Base-by-base conservation (phyloP, 169 alveolate species). In the Eimeria acervulina region DNA sequence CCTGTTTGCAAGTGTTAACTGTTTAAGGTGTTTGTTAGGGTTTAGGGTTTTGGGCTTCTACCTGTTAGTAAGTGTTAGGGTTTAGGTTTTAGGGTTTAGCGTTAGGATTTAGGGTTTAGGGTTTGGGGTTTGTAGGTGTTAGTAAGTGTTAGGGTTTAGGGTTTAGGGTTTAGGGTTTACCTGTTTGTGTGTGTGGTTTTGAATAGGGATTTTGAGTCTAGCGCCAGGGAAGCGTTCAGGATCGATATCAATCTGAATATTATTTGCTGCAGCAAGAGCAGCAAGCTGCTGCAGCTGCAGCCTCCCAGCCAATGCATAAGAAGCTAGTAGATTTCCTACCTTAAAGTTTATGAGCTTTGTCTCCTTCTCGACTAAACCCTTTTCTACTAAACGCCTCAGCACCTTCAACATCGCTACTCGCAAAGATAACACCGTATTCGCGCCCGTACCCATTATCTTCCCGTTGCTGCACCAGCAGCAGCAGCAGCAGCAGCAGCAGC, bases 211-310 rank as follows among this genome's bases (percentile, higher is more conserved):
- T 21, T 47, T 40, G 42, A 80, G 21, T 19, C 68, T 6, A 21
- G 88, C 95, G 21, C 89, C 95, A 13, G 95, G 95, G 40, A 90
- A 90, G 2, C 95, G 68, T 23, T 90, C 95, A 12, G 95, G 95
- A 19, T 90, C 95, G 21, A 66, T 66, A 38, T 90, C 95, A 61
- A 72, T 44, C 47, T 66, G 89, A 33, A 90, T 38, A 23, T 47
- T 36, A 33, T 83, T 21, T 44, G 42, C 83, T 19, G 95, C n/a
- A n/a, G n/a, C n/a, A n/a, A n/a, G n/a, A n/a, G n/a, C n/a, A n/a
- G n/a, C n/a, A n/a, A n/a, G n/a, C n/a, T n/a, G n/a, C n/a, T n/a
- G n/a, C n/a, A n/a, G n/a, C n/a, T n/a, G n/a, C n/a, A n/a, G n/a
- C n/a, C 72, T 5, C 19, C 17, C 23, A 21, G 95, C 40, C 21